A percentile compares a stretch with the other conserved stretches of the same genome.
These are phyloP conservation scores for Citrus reticulata DNA, from an alignment of 345 rosid genomes.

Conservation along the genomic window DNA sequence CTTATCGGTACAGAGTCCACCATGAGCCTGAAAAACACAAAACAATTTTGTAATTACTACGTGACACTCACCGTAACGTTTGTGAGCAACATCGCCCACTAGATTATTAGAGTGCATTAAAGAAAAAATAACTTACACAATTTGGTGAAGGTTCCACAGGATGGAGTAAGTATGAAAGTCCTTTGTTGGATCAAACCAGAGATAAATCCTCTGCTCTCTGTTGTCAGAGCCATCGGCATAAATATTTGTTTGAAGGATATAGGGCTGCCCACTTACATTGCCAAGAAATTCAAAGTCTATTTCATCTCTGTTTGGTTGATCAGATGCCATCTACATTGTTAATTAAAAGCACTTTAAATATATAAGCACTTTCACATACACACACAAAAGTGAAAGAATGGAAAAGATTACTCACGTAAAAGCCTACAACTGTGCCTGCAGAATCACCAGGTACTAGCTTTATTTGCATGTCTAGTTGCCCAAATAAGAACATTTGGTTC, in stretches of 20 bases:
- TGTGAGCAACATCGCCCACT: not conserved
- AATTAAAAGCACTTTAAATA: not conserved
- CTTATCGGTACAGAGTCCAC: slow-evolving; percentile 77
- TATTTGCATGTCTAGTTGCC: slow-evolving; percentile 68
- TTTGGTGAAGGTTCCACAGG: slow-evolving; percentile 80
- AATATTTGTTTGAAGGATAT: slow-evolving; percentile 79
- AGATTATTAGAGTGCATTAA: not conserved
- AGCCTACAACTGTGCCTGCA: slow-evolving; percentile 82
- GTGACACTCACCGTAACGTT: no score
- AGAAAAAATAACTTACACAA: slow-evolving; percentile 50
- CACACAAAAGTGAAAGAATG: not conserved
- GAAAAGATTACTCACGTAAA: slow-evolving; percentile 45
- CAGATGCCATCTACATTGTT: slow-evolving; percentile 52
- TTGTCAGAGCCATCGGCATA: slow-evolving; percentile 62
- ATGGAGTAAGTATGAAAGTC: slow-evolving; percentile 76
- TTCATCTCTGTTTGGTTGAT: slow-evolving; percentile 74
- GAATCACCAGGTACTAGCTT: slow-evolving; percentile 77
- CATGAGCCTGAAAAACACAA: slow-evolving; percentile 47
- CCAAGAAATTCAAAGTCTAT: slow-evolving; percentile 84
- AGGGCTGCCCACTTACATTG: slow-evolving; percentile 64
- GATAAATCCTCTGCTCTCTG: slow-evolving; percentile 70
- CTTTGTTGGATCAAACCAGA: slow-evolving; percentile 90
- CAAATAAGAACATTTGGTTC: slow-evolving; percentile 68
- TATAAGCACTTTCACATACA: not conserved
- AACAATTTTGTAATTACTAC: no score